phyloP scores from a whole-genome alignment of 1,284 basidiomycete species.

The Cryptococcus depauperatus region DNA sequence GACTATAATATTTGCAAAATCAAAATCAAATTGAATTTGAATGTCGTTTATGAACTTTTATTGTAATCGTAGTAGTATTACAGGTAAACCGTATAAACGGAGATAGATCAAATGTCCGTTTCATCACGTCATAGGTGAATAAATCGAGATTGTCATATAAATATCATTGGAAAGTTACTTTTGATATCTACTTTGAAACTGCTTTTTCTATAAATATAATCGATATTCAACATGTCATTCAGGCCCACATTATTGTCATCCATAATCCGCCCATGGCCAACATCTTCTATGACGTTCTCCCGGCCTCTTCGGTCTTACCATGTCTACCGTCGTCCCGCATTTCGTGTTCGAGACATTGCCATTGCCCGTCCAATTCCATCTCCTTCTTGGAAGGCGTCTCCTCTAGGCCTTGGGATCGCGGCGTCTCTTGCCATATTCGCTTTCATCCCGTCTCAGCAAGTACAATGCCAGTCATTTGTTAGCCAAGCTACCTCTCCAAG shows the following conservation, averaged over 20 bases:
- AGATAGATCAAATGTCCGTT: too few species aligned
- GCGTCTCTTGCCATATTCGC: slow-evolving; percentile 11
- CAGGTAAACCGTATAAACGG: too few species aligned
- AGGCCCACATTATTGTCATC: slow-evolving; percentile 15
- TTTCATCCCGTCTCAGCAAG: slow-evolving; percentile 10
- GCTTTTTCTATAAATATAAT: too few species aligned
- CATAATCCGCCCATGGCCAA: slow-evolving; percentile 10
- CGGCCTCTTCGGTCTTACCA: background rate
- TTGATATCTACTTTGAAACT: too few species aligned
- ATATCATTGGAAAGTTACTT: too few species aligned
- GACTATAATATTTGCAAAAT: too few species aligned
- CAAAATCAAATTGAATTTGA: too few species aligned
- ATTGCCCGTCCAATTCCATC: slow-evolving; percentile 7
- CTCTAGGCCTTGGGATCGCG: slow-evolving; percentile 33
- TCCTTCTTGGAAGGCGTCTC: slow-evolving; percentile 18
- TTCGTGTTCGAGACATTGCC: slow-evolving; percentile 13
- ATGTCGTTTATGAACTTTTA: too few species aligned
- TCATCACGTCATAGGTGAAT: too few species aligned
- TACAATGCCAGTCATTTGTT: slow-evolving; percentile 5
- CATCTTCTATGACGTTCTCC: slow-evolving; percentile 11
- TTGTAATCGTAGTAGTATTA: too few species aligned
- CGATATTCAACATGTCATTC: slow-evolving; percentile 16
- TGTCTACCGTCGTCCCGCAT: background rate
- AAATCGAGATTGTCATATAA: too few species aligned
- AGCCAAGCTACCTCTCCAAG: background rate